A percentile compares a stretch with the other conserved stretches of the same genome.
phyloP scores from a whole-genome alignment of 1,139 yeast genomes.

The Suhomyces kunorum region DNA sequence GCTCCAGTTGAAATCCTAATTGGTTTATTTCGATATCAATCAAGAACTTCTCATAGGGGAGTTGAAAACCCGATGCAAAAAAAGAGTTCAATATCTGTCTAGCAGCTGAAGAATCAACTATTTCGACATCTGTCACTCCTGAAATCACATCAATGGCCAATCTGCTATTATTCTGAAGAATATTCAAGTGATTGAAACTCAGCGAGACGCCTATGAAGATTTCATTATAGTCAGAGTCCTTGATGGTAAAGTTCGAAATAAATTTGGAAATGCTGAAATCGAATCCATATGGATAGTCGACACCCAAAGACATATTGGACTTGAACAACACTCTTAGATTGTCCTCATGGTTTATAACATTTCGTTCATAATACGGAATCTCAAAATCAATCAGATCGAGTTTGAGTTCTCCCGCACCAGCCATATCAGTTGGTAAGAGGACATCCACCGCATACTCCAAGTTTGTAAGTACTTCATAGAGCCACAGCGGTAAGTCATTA shows the following conservation, averaged over 20 bases:
- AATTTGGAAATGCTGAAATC: constrained; percentile 21
- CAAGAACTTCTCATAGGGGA: constrained; percentile 11
- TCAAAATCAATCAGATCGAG: constrained; percentile 15
- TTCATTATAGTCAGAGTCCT: constrained; percentile 8
- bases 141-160: constrained; percentile 15
- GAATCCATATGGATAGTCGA: constrained; percentile 15
- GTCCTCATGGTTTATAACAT: background rate
- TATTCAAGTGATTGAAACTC: constrained; percentile 14
- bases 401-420: background rate
- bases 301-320: constrained; percentile 16
- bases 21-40: constrained; percentile 23
- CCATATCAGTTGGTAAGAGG: constrained; percentile 11
- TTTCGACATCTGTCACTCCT: constrained; percentile 17
- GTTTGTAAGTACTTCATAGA: constrained; percentile 22
- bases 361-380: constrained; percentile 6
- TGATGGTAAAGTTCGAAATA: constrained; percentile 16
- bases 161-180: constrained; percentile 6
- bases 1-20: constrained; percentile 12
- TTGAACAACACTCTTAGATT: constrained; percentile 9
- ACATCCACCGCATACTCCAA: constrained; percentile 16
- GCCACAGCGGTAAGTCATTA: constrained; percentile 29
- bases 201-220: constrained; percentile 19
- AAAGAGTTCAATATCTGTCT: constrained; percentile 20
- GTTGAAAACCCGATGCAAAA: constrained; percentile 11
- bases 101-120: constrained; percentile 16